phyloP scores from a whole-genome alignment of 306 rosid genomes.

The Cucumis melo region DNA sequence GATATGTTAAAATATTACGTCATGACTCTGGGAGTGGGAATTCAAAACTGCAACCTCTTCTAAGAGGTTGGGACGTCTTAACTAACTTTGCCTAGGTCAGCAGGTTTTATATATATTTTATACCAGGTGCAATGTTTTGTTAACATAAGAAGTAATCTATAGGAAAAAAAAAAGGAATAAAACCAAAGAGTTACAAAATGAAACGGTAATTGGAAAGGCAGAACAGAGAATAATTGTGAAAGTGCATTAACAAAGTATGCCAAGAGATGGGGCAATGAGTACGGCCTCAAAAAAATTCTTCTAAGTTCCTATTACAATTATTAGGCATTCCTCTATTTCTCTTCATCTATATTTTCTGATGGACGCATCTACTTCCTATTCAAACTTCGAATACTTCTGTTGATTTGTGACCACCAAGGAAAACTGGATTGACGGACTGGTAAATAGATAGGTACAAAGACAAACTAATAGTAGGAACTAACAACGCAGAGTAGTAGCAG shows the following conservation, averaged over 20 bases:
- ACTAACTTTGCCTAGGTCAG: background rate
- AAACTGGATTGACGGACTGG: background rate
- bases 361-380: background rate
- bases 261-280: background rate
- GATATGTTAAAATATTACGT: background rate
- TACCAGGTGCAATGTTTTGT: background rate
- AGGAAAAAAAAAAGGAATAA: background rate
- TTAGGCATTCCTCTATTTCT: background rate
- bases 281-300: background rate
- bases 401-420: background rate
- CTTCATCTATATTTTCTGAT: background rate
- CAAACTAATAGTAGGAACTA: background rate
- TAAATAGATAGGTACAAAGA: background rate
- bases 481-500: background rate
- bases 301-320: background rate
- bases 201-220: background rate
- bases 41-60: background rate
- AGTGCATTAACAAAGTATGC: background rate
- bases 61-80: background rate
- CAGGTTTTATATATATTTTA: background rate
- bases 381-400: background rate
- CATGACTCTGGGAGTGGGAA: background rate
- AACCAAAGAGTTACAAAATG: background rate
- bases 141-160: background rate
- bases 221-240: background rate